Evolutionary conservation across 148 eudicot species (phyloP).

Genomic region (Camellia granthamiana): DNA sequence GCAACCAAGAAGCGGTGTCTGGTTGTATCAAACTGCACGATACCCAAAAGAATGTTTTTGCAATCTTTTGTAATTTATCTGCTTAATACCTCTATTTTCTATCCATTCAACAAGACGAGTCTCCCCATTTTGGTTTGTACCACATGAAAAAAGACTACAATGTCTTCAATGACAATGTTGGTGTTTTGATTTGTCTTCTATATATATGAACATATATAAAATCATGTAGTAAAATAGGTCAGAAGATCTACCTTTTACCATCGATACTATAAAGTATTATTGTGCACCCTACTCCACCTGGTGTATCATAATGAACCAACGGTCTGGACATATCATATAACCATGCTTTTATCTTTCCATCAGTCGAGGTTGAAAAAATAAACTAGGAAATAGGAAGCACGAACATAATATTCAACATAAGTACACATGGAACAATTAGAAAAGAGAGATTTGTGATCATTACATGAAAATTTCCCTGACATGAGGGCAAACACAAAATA

Average conservation of each 20-base stretch:
- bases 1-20: constrained; percentile 61
- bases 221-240: no score
- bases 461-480: constrained; percentile 41
- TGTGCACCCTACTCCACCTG: no score
- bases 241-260: no score
- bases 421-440: no score
- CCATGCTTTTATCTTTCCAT: no score
- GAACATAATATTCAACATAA: no score
- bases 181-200: neutral
- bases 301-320: no score
- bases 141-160: constrained; percentile 70
- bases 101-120: constrained; percentile 71
- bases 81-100: constrained; percentile 65
- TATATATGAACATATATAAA: neutral
- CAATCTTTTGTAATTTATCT: constrained; percentile 56
- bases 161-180: neutral
- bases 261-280: no score
- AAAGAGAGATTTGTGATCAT: no score
- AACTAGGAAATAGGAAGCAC: no score
- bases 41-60: constrained; percentile 48
- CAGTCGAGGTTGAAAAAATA: no score
- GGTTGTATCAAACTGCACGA: constrained; percentile 64
- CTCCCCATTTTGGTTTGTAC: constrained; percentile 63
- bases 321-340: no score
- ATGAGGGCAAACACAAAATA: constrained; percentile 45